phyloP scores from a whole-genome alignment of 2,329 filamentous ascomycete species.

The Calycina herbarum region DNA sequence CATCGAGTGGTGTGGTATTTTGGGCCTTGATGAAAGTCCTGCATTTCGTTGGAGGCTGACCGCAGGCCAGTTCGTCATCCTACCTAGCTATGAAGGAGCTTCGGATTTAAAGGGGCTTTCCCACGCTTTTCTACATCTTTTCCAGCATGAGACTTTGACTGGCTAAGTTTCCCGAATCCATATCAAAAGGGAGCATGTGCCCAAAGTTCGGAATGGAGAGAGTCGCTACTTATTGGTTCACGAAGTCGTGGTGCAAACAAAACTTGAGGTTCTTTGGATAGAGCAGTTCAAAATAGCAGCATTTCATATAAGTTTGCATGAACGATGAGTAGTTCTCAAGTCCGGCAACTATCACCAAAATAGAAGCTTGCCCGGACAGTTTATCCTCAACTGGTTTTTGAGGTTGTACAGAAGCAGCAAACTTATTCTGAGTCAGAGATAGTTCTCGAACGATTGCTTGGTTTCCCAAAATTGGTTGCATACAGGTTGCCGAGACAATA shows the following conservation, averaged over 20 bases:
- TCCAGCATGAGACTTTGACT: neutral
- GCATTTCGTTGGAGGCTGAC: constrained; percentile 5
- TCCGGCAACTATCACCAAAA: neutral
- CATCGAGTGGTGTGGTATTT: neutral
- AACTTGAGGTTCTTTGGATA: neutral
- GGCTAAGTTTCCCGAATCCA: neutral
- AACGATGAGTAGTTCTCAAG: neutral
- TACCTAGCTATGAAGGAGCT: neutral
- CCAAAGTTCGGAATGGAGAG: neutral
- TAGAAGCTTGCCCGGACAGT: neutral
- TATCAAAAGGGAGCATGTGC: neutral
- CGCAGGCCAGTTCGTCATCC: neutral
- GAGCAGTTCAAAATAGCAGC: neutral
- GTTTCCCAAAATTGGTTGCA: neutral
- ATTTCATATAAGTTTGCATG: constrained; percentile 1
- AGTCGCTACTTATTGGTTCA: neutral
- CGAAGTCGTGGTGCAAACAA: neutral
- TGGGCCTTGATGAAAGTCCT: neutral
- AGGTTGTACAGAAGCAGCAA: neutral
- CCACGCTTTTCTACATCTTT: neutral
- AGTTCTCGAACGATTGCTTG: neutral
- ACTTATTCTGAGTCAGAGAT: neutral
- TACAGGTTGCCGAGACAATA: neutral
- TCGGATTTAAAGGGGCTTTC: neutral
- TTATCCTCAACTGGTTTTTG: neutral